Evolutionary conservation across 2,329 filamentous ascomycete species (phyloP), one percentile per base, ranked within the genome.

Genomic region (Sordariomycetes sp.): DNA sequence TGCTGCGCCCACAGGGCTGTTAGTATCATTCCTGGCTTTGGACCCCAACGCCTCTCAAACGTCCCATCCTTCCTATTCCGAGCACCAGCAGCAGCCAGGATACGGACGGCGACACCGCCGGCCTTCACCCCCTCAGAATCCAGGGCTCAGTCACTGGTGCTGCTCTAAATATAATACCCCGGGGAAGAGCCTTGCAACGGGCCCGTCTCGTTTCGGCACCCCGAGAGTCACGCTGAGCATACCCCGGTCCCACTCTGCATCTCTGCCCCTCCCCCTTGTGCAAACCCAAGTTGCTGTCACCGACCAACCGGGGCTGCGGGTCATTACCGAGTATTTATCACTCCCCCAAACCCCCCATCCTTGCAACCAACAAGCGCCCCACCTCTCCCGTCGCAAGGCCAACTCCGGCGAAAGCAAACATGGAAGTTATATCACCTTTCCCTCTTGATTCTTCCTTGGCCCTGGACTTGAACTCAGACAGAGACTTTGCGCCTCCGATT

Each of bases 401-500:
- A 32, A 7, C 51, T 7, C 24, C 46, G 3, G 18, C n/a, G 5
- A n/a, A 4, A 53, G 28, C 51, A 28, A 51, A 57, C 43, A 57
- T 57, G 55, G 37, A 57, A 24, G 43, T 48, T 43, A 22, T 57
- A 52, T 25, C 55, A 24, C 28, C 46, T 32, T 48, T 57, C n/a
- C 48, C 55, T 14, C 28, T 57, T 10, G 32, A 52, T 43, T 35
- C 55, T 10, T 35, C 50, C 4, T 32, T 57, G 11, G n/a, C 40
- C 12, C 8, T 43, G 11, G 55, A 37, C n/a, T 32, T 52, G 22
- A 40, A 51, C 16, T 6, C 37, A 3, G 55, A 57, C 20, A 22
- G 50, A 20, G 48, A 48, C 32, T 28, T 57, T 48, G 40, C 11
- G 18, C 20, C 54, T 25, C 48, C 57, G 25, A 20, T 54, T 24